Percentiles rank a stretch among this genome's conserved stretches.
Evolutionary conservation across 805 yeast species (phyloP).

Genomic region (Komagataella populi): DNA sequence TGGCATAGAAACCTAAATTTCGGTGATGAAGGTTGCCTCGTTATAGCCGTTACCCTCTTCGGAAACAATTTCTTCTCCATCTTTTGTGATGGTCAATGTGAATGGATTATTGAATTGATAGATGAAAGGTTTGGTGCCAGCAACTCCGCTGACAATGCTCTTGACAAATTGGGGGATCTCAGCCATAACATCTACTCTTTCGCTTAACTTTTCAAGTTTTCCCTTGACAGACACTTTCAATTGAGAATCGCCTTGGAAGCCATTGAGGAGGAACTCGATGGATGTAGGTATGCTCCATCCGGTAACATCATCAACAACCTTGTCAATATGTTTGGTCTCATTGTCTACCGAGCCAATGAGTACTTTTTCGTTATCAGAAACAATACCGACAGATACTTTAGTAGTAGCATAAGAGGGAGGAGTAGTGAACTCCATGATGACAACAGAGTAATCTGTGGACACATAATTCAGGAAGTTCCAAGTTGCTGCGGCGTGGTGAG

Average conservation of each 20-base stretch:
- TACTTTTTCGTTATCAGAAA: constrained; percentile 51
- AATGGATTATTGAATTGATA: constrained; percentile 75
- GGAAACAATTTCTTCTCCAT: constrained; percentile 23
- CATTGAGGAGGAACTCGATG: constrained; percentile 41
- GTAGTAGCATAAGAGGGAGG: constrained; percentile 82
- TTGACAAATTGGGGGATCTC: constrained; percentile 93
- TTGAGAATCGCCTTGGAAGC: constrained; percentile 21
- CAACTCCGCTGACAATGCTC: constrained; percentile 84
- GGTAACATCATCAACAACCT: constrained; percentile 47
- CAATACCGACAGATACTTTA: constrained; percentile 66
- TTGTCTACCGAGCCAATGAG: constrained; percentile 48
- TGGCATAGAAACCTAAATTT: constrained; percentile 5
- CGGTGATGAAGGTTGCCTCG: constrained; percentile 71
- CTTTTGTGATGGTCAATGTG: constrained; percentile 26
- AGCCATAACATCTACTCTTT: constrained; percentile 94
- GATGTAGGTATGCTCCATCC: constrained; percentile 85
- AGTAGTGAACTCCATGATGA: constrained; percentile 91
- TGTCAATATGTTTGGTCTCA: constrained; percentile 40
- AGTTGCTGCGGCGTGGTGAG: constrained; percentile 94
- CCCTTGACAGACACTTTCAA: constrained; percentile 46
- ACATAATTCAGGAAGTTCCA: constrained; percentile 95
- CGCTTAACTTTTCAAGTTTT: constrained; percentile 47
- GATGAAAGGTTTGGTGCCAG: constrained; percentile 93
- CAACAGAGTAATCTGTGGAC: constrained; percentile 57
- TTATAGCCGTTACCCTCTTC: constrained; percentile 60